phyloP scores from a whole-genome alignment of 1,284 basidiomycete species.

The Neolentinus lepideus region DNA sequence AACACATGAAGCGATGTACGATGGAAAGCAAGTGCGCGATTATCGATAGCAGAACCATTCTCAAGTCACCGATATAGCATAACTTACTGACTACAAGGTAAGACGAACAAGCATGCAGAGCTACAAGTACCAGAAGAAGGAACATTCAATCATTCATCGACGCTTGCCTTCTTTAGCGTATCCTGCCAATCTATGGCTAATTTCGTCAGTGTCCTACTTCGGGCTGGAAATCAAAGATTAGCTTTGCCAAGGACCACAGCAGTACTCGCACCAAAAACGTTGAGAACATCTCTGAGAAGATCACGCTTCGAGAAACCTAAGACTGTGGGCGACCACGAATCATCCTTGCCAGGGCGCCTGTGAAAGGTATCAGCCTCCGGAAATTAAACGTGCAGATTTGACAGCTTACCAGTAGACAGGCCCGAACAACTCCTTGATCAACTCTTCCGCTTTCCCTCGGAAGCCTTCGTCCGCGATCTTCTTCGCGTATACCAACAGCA shows the following conservation, averaged over 20 bases:
- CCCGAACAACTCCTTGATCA: slow-evolving; percentile 82
- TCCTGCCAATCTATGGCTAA: slow-evolving; percentile 78
- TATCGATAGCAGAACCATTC: too few relatives aligned
- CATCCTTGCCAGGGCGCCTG: slow-evolving; percentile 61
- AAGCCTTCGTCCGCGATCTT: slow-evolving; percentile 84
- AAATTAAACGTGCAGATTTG: background rate
- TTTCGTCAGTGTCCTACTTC: slow-evolving; percentile 65
- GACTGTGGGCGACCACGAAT: slow-evolving; percentile 59
- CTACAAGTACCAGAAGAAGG: background rate
- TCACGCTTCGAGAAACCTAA: slow-evolving; percentile 73
- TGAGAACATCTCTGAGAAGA: slow-evolving; percentile 69
- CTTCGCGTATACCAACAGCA: slow-evolving; percentile 70
- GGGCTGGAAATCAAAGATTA: slow-evolving; percentile 34
- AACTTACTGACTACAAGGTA: too few relatives aligned
- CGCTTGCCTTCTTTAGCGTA: slow-evolving; percentile 47
- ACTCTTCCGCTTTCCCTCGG: slow-evolving; percentile 78
- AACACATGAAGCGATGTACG: too few relatives aligned
- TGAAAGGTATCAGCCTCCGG: background rate
- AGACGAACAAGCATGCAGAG: too few relatives aligned
- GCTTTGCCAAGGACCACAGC: background rate
- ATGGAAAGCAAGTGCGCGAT: too few relatives aligned
- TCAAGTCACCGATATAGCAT: too few relatives aligned
- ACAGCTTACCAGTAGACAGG: slow-evolving; percentile 73
- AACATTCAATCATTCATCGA: background rate
- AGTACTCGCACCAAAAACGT: slow-evolving; percentile 53